Percentiles rank a stretch among this genome's conserved stretches.
Conservation (phyloP, 2,329 filamentous ascomycete species). For the Amesomyces nigricolor region DNA sequence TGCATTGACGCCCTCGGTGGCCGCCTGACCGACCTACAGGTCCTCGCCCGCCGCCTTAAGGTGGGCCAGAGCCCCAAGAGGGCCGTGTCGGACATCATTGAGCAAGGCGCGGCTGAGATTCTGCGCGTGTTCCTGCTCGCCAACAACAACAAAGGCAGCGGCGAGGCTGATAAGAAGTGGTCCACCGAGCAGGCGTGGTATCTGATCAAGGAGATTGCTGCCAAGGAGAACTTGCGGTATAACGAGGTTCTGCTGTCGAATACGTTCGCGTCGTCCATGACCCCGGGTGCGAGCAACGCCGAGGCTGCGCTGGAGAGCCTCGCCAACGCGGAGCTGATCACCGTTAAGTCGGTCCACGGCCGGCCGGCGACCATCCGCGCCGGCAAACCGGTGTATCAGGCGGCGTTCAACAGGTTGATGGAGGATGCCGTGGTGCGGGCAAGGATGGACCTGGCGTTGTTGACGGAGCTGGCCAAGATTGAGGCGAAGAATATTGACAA, state of each 20-base stretch:
- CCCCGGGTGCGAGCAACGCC: conserved; percentile 49
- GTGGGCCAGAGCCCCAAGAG: conserved; percentile 75
- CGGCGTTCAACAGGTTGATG: conserved; percentile 70
- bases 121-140: conserved; percentile 86
- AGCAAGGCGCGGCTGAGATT: conserved; percentile 83
- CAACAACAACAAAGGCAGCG: conserved; percentile 35
- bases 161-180: conserved; percentile 57
- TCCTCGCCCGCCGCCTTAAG: conserved; percentile 83
- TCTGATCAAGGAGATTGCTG: conserved; percentile 71
- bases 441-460: conserved; percentile 64
- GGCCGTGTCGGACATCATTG: conserved; percentile 82
- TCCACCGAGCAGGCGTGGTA: conserved; percentile 85
- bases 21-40: conserved; percentile 91
- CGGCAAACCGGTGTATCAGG: conserved; percentile 78
- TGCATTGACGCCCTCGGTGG: conserved; percentile 82
- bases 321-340: conserved; percentile 80
- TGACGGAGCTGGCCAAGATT: conserved; percentile 62
- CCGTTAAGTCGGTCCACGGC: conserved; percentile 65
- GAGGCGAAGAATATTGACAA: conserved; percentile 72
- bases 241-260: conserved; percentile 77
- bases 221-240: conserved; percentile 66
- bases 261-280: conserved; percentile 59
- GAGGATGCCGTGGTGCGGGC: conserved; percentile 67
- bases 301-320: conserved; percentile 74
- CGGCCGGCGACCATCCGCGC: conserved; percentile 72